Evolutionary conservation across 495 filamentous ascomycete species (phyloP), one percentile per base, ranked within the genome.

Genomic region (Staphylotrichum tortipilum): DNA sequence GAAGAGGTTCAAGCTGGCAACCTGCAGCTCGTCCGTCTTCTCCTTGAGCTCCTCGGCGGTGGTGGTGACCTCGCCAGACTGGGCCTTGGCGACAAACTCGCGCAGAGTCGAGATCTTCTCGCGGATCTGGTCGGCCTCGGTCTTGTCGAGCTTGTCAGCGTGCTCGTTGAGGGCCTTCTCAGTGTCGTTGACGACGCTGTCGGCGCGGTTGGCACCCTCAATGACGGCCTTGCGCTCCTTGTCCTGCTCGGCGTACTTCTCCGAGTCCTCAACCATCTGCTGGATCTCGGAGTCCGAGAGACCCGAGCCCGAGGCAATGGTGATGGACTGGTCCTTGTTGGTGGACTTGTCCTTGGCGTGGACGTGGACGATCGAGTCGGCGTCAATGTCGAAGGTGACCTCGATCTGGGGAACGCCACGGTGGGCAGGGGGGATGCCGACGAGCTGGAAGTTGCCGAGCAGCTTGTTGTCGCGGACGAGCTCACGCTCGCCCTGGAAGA

Each of bases 401-500:
- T 98, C 92, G 49, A 98, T 78, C 70, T 98, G 92, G 53, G 92
- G 92, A 43, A 97, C 89, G 76, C 92, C 92, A 71, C 92, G 89
- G 78, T 94, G 90, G 45, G 92, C 92, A 47, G 92, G 92, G 29
- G 92, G 92, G 54, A 98, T 96, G 49, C 92, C 92, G 62, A 95
- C 89, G 52, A 98, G 85, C 80, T 98, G 92, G 86, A 98, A 98
- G 86, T 98, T 97, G 31, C 92, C 92, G 17, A 98, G 82, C 50
- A 98, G 76, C 79, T 98, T 98, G 84, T 98, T 98, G 78, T 98
- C 92, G 66, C 83, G 83, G 65, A 98, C 92, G 48, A 98, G 87
- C 76, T 98, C 92, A 86, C 92, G 92, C 79, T 98, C 92, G 77
- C 92, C 92, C 81, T 98, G 92, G 86, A 83, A 97, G 49, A 98